Evolutionary conservation across 257 asterid species (phyloP), one percentile per base, ranked within the genome.

Genomic region (Nicotiana undulata): DNA sequence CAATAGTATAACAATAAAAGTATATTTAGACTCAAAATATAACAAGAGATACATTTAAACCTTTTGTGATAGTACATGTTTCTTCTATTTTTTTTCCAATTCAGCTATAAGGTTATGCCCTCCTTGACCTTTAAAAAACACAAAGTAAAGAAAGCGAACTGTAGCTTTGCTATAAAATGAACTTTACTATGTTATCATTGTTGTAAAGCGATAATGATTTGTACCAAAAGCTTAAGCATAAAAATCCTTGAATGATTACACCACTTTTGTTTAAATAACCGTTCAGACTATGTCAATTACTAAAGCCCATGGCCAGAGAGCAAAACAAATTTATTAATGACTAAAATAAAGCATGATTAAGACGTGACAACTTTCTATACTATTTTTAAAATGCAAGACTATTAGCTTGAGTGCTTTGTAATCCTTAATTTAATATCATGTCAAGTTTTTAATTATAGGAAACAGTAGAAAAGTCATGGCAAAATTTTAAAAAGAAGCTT

Each of bases 201-300:
- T 46, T 46, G 61, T 77, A 59, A 77, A 77, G 32, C 2, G 66
- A 77, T 34, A 59, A 59, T 59, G 53, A 59, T 59, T 77, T 32
- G 68, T 4, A 13, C 9, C 6, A 63, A 59, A 77, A 77, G 68
- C 46, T 63, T 77, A 77, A 75, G 70, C 81, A 77, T 77, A 22
- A 59, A 59, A 77, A 77, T 77, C 81, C 81, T 59, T n/a, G 68
- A 40, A 77, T 59, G 74, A 77, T 77, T 77, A 77, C 81, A 77
- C 74, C 40, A 18, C 29, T 34, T 34, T 24, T 60, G 32, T 37
- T 59, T 77, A 46, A 16, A 49, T 32, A 10, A 59, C 56, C 13
- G 68, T 77, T 77, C 37, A 56, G 53, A 63, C 81, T 34, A 31
- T 40, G 26, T 18, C 53, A 6, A 31, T 77, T 20, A 20, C 5